phyloP scores from a whole-genome alignment of 2,329 filamentous ascomycete genomes.

The Hansfordia pulvinata region DNA sequence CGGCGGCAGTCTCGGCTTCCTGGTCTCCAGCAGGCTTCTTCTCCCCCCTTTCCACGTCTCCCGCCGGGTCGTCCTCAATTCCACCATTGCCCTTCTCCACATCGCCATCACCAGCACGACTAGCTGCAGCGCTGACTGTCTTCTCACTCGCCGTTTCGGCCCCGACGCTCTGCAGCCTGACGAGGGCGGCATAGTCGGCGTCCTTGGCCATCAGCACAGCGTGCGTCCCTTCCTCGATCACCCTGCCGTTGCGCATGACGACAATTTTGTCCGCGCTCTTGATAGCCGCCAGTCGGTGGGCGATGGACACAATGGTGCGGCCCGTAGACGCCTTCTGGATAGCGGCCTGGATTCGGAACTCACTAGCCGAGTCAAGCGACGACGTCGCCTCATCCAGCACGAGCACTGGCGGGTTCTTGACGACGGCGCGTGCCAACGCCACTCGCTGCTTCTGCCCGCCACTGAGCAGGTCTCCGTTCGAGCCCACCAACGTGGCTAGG shows the following conservation, averaged over 20 bases:
- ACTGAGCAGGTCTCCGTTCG: slow-evolving; percentile 27
- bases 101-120: slow-evolving; percentile 21
- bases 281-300: slow-evolving; percentile 46
- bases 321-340: slow-evolving; percentile 18
- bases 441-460: slow-evolving; percentile 35
- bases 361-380: slow-evolving; percentile 32
- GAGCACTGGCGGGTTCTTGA: slow-evolving; percentile 30
- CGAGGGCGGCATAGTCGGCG: slow-evolving; percentile 16
- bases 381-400: slow-evolving; percentile 37
- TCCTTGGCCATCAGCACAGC: slow-evolving; percentile 33
- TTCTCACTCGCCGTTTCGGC: slow-evolving; percentile 20
- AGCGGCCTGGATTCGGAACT: slow-evolving; percentile 25
- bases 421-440: slow-evolving; percentile 29
- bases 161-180: slow-evolving; percentile 16
- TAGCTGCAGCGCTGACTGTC: slow-evolving; percentile 13
- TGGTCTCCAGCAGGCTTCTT: slow-evolving; percentile 3
- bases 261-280: slow-evolving; percentile 52
- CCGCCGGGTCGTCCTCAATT: slow-evolving; percentile 3
- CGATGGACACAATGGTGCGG: slow-evolving; percentile 54
- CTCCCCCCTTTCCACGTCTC: too few relatives aligned
- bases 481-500: slow-evolving; percentile 25
- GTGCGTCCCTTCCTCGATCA: slow-evolving; percentile 50
- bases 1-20: neutral
- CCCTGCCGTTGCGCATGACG: slow-evolving; percentile 43
- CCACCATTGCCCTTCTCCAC: slow-evolving; percentile 16